Conservation (phyloP, 2,329 filamentous ascomycete species). For the Alternaria tenuissima region DNA sequence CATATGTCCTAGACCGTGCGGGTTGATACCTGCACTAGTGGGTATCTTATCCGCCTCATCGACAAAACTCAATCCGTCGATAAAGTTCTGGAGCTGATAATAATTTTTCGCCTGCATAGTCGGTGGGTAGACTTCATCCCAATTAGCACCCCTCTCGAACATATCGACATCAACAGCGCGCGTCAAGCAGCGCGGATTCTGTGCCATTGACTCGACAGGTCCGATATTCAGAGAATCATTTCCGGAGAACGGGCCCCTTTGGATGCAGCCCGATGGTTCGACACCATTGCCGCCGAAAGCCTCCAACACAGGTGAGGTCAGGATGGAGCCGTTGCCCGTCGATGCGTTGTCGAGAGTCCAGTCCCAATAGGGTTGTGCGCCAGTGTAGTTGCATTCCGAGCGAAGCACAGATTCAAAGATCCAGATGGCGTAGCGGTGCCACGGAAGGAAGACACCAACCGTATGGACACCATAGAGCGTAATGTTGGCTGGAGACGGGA, state of each 20-base stretch:
- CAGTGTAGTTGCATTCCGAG: slow-evolving; percentile 2
- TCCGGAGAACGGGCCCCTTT: neutral
- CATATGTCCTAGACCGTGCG: neutral
- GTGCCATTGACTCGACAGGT: neutral
- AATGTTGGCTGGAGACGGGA: neutral
- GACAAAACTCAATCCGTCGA: neutral
- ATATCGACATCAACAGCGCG: neutral
- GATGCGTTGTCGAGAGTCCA: neutral
- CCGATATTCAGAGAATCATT: neutral
- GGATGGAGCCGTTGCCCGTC: neutral
- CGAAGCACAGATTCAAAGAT: neutral
- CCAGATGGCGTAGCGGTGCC: slow-evolving; percentile 5
- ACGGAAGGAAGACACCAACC: neutral
- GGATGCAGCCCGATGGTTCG: neutral
- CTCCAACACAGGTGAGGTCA: neutral
- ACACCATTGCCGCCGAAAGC: neutral
- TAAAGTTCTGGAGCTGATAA: neutral
- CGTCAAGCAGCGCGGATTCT: neutral
- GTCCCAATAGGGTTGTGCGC: neutral
- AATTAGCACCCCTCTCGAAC: neutral
- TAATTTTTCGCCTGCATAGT: neutral
- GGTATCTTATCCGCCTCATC: neutral
- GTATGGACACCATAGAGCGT: neutral
- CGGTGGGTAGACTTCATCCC: neutral
- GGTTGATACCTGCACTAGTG: neutral